These are phyloP conservation scores for Aspergillus sclerotialis DNA, from an alignment of 2,329 filamentous ascomycete species.

Conservation along the genomic window DNA sequence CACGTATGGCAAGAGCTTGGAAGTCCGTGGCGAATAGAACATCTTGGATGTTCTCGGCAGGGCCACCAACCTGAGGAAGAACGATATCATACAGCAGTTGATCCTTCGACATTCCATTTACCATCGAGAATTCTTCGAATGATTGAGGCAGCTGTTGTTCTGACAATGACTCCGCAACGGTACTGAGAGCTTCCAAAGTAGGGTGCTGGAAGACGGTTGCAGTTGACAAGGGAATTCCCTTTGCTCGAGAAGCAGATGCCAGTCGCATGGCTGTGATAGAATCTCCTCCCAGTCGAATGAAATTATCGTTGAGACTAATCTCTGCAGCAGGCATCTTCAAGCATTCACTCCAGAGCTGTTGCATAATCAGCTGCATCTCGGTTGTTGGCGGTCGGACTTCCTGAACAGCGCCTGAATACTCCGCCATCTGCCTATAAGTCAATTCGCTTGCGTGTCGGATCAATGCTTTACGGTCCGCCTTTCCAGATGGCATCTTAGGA, in stretches of 20 bases:
- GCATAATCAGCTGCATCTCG: constrained; percentile 3
- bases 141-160: constrained; percentile 5
- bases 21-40: constrained; percentile 9
- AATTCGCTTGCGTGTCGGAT: constrained; percentile 1
- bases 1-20: constrained; percentile 9
- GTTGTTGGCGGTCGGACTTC: constrained; percentile 18
- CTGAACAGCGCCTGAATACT: constrained; percentile 20
- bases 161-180: constrained; percentile 1
- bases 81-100: constrained; percentile 5
- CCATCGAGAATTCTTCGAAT: constrained; percentile 6
- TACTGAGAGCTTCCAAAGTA: background rate
- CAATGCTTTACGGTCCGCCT: constrained; percentile 5
- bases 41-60: constrained; percentile 4
- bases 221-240: constrained; percentile 13
- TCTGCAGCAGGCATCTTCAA: constrained; percentile 1
- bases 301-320: constrained; percentile 11
- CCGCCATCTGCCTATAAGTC: constrained; percentile 2
- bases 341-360: constrained; percentile 4
- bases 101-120: constrained; percentile 5
- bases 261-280: constrained; percentile 1
- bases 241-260: background rate
- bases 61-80: constrained; percentile 3
- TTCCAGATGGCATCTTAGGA: constrained; percentile 5
- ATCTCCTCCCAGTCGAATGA: constrained; percentile 3
- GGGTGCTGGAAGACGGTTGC: constrained; percentile 1